Base-by-base conservation (phyloP, 2,329 filamentous ascomycete species). In the Sporothrix phasma region DNA sequence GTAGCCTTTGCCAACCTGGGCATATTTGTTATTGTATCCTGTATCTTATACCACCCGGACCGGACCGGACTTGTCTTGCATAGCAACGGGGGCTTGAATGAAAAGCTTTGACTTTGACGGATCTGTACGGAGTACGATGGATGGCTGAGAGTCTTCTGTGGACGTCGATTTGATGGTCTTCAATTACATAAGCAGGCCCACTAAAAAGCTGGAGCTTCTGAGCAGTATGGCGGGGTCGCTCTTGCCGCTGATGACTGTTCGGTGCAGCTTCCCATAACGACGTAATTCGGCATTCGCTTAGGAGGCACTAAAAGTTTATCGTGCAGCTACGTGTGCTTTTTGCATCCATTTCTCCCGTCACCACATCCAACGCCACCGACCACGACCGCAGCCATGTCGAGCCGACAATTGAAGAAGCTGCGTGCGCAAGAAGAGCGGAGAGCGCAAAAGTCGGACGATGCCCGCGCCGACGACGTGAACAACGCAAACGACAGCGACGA, bases 391-490 rank as follows among this genome's bases (percentile, higher is more conserved):
- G 46, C 31, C 45, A 83, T 83, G 80, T 82, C 80, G 22, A 81
- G 74, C 64, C 74, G 80, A 54, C 80, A 83, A 67, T 71, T 83
- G 49, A 78, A 80, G 53, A 82, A 80, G 72, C 73, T 83, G 41
- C 79, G 80, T 64, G 77, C 80, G 71, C 78, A 81, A 72, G 75
- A 76, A 56, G 79, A 81, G 69, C 31, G 46, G 13, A 31, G 4
- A 39, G 72, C 31, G 31, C 31, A 26, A 29, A 37, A 24, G 45
- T 79, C 17, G 75, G 77, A 53, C 66, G 68, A 5, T 7, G 41
- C 41, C 58, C 74, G 76, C 17, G 73, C 64, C 13, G 69, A 43
- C 17, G 41, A 43, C 8, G 34, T 11, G 10, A 15, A 69, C 15
- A 70, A 71, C 43, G 75, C 74, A 0, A 71, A 74, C 5, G 69